A percentile compares a stretch with the other conserved stretches of the same genome.
Evolutionary conservation across 768 basidiomycete species (phyloP).

Genomic region (Rhodotorula diobovata): DNA sequence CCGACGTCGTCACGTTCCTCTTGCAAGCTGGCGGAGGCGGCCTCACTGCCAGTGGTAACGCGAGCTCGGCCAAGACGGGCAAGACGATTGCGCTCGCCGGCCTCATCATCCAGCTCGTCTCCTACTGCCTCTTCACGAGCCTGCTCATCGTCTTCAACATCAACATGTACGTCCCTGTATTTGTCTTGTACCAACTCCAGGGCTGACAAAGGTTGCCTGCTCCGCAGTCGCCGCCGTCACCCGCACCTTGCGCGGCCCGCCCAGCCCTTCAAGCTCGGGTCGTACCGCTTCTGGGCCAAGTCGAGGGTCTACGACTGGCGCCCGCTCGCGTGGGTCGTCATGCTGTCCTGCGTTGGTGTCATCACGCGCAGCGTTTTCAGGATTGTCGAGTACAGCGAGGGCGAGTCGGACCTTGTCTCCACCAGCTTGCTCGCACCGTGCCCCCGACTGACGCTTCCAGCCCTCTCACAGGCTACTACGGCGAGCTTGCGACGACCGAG

Average conservation of each 20-base stretch:
- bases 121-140: constrained; percentile 31
- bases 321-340: constrained; percentile 11
- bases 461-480: neutral
- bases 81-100: constrained; percentile 32
- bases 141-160: constrained; percentile 27
- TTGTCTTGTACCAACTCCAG: too few relatives aligned
- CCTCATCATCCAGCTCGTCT: constrained; percentile 31
- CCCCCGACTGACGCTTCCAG: too few relatives aligned
- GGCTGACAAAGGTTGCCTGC: neutral
- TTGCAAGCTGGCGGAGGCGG: constrained; percentile 29
- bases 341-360: constrained; percentile 1
- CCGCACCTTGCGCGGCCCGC: neutral
- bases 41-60: neutral
- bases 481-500: neutral
- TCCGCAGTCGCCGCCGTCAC: constrained; percentile 5
- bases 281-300: neutral
- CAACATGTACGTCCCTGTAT: constrained; percentile 15
- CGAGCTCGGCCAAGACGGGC: neutral
- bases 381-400: constrained; percentile 28
- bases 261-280: neutral
- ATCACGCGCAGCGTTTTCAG: constrained; percentile 28
- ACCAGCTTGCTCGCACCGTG: neutral
- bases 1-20: constrained; percentile 34
- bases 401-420: neutral
- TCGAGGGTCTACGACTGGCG: constrained; percentile 21